Base-by-base conservation (phyloP, 2,329 filamentous ascomycete genomes). In the Diplodia corticola region DNA sequence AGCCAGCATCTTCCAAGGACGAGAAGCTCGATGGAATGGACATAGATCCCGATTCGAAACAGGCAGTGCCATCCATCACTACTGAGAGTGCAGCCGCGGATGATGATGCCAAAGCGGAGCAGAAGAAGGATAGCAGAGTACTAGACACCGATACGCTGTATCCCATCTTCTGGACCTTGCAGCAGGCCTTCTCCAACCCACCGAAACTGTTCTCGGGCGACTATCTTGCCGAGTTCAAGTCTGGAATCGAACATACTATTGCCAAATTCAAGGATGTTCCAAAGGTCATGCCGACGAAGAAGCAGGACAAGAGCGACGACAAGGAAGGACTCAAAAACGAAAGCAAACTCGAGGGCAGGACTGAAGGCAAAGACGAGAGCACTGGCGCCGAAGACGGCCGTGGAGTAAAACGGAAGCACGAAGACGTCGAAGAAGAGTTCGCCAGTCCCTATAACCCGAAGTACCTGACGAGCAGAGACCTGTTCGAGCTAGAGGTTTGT, bases 391-490 rank as follows among this genome's bases (percentile, higher is more conserved):
- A 69, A 71, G 70, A 67, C 72, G 70, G 20, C 64, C 86, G 85
- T 69, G 87, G 86, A 5, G 79, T 76, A 33, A 96, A 93, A 78
- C 87, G 92, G 66, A 96, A 93, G 76, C 83, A 85, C 50, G 83
- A 85, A 12, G 84, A 83, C 61, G 86, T 86, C 7, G 83, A 86
- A 59, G 85, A 87, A 64, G 88, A 89, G 68, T 80, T 89, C 60
- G 84, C 88, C 26, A 90, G 88, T 73, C 89, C 87, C 26, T 98
- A 97, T 80, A 99, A 99, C 73, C 94, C 96, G 1, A 99, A 98
- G 75, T 99, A 99, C 76, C 85, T 99, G 20, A 99, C 95, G n/a
- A 98, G 93, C 77, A 87, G 91, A 70, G 96, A 99, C 76, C 83
- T 99, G 1, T 99, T 99, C 77, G 92, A 96, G 73, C 86, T 99